These are phyloP conservation scores for Leishmania aethiopica DNA, from an alignment of 208 protist species.

Conservation along the genomic window DNA sequence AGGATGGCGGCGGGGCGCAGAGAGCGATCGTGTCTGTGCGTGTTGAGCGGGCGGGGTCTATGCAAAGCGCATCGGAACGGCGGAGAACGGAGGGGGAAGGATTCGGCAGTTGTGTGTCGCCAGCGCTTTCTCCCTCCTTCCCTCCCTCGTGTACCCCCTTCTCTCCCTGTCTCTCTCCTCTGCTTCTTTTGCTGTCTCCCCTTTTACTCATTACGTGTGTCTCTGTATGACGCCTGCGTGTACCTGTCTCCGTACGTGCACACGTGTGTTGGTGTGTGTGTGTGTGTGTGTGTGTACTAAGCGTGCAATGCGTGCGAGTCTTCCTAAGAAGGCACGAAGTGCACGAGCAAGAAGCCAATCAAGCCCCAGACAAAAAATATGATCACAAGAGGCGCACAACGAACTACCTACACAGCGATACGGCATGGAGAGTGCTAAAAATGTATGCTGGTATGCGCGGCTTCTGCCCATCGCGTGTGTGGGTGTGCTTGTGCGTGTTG, in stretches of 20 bases:
- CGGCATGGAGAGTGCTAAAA: not conserved
- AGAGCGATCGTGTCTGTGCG: not conserved
- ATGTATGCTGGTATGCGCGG: not conserved
- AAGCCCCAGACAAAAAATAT: not conserved
- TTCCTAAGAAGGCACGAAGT: not conserved
- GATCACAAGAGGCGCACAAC: not conserved
- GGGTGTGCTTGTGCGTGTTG: not conserved
- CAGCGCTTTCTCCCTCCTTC: not conserved
- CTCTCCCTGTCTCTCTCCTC: not conserved
- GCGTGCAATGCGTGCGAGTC: not conserved
- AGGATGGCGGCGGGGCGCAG: not conserved
- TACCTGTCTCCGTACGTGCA: not conserved
- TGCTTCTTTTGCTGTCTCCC: not conserved
- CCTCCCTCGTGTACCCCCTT: not conserved
- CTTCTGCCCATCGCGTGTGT: not conserved
- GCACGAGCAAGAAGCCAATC: not conserved
- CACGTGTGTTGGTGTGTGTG: not conserved
- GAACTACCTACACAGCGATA: not conserved
- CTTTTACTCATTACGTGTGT: not conserved
- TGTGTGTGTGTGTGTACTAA: not conserved
- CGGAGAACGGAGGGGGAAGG: not conserved
- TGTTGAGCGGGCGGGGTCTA: not conserved
- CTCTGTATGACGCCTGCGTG: conserved; percentile 6
- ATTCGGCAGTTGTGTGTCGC: not conserved
- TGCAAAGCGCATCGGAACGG: not conserved